These are phyloP conservation scores for Sclerotiophoma versabilis DNA, from an alignment of 2,329 filamentous ascomycete species.

Conservation along the genomic window DNA sequence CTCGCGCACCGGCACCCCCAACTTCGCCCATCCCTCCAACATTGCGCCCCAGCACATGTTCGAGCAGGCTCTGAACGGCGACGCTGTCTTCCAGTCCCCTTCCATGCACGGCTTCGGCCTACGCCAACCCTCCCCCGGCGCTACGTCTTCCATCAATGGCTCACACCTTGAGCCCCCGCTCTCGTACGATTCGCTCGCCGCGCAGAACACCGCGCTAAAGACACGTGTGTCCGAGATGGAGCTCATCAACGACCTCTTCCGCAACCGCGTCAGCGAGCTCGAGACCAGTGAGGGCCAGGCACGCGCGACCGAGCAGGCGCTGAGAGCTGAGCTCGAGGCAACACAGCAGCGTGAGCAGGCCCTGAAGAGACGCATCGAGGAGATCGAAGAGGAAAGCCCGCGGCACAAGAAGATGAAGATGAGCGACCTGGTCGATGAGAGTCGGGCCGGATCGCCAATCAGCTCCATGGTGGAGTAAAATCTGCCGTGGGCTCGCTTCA, in stretches of 20 bases:
- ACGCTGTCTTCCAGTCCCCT: constrained; percentile 68
- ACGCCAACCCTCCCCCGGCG: constrained; percentile 63
- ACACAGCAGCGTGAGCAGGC: constrained; percentile 80
- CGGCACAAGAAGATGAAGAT: constrained; percentile 64
- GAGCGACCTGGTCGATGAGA: constrained; percentile 61
- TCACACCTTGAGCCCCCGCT: constrained; percentile 75
- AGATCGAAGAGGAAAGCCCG: constrained; percentile 59
- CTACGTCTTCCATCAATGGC: constrained; percentile 63
- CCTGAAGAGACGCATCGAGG: constrained; percentile 81
- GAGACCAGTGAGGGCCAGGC: constrained; percentile 77
- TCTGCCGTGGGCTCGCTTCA: constrained; percentile 2
- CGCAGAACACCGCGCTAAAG: constrained; percentile 85
- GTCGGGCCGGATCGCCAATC: constrained; percentile 45
- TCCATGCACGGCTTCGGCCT: constrained; percentile 53
- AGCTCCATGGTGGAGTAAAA: constrained; percentile 39
- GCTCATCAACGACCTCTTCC: constrained; percentile 81
- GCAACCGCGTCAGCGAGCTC: constrained; percentile 72
- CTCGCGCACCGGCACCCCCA: constrained; percentile 79
- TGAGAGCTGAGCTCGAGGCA: constrained; percentile 72
- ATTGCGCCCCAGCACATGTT: constrained; percentile 81
- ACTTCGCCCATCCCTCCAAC: constrained; percentile 69
- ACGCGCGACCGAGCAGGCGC: constrained; percentile 62
- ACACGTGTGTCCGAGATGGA: constrained; percentile 95
- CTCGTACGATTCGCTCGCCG: constrained; percentile 79
- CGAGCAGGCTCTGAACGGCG: constrained; percentile 74